Conservation (phyloP, 805 yeast species). For the Yarrowia sp. region DNA sequence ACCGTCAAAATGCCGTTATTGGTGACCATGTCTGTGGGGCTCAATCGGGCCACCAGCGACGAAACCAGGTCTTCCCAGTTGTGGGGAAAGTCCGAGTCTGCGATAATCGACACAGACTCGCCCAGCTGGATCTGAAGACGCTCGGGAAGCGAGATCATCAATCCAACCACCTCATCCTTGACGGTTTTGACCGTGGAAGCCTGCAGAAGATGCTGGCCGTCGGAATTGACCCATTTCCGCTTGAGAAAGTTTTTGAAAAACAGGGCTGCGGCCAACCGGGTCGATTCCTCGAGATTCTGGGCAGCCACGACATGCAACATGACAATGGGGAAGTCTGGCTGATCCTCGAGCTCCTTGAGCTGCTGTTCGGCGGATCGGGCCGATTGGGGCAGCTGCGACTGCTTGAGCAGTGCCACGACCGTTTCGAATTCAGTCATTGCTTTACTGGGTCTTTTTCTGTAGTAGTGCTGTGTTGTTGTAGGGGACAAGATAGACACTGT, state of each 20-base stretch:
- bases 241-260: constrained; percentile 84
- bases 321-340: constrained; percentile 71
- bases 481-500: background rate
- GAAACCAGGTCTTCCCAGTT: constrained; percentile 68
- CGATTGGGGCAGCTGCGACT: constrained; percentile 21
- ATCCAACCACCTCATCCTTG: constrained; percentile 72
- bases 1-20: constrained; percentile 86
- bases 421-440: constrained; percentile 21
- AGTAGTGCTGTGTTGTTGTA: background rate
- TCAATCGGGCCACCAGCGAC: constrained; percentile 59
- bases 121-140: constrained; percentile 85
- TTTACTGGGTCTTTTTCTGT: too few species aligned
- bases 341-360: constrained; percentile 58
- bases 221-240: constrained; percentile 86
- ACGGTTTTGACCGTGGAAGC: constrained; percentile 60
- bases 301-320: constrained; percentile 76
- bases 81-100: constrained; percentile 93
- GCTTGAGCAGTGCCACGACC: constrained; percentile 17
- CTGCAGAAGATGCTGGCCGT: constrained; percentile 69
- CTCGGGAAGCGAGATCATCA: constrained; percentile 79
- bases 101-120: constrained; percentile 87
- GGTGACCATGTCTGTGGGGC: constrained; percentile 60
- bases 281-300: constrained; percentile 47
- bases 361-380: constrained; percentile 48
- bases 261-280: constrained; percentile 82